These are phyloP conservation scores for Daldinia sp. DNA, from an alignment of 2,329 filamentous ascomycete genomes.

Conservation along the genomic window DNA sequence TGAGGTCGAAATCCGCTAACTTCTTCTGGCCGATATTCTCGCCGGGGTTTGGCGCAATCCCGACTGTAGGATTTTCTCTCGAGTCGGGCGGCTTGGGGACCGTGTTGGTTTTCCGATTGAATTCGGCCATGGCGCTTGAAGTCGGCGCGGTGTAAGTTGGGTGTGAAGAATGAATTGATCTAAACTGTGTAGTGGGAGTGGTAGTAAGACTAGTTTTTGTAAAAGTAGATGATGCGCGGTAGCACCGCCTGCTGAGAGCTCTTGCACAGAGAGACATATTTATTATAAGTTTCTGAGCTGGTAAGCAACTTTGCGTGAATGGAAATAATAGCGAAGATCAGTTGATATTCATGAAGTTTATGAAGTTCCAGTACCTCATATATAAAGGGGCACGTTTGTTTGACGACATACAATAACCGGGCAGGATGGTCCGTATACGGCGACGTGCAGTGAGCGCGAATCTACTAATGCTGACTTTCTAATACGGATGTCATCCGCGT, in stretches of 20 bases:
- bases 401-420: conserved; percentile 8
- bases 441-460: conserved; percentile 13
- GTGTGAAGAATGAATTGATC: conserved; percentile 21
- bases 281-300: background rate
- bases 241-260: conserved; percentile 15
- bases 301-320: conserved; percentile 5
- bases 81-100: conserved; percentile 40
- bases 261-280: conserved; percentile 24
- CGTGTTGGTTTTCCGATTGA: conserved; percentile 2
- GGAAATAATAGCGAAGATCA: conserved; percentile 8
- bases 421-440: conserved; percentile 2
- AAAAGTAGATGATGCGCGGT: conserved; percentile 8
- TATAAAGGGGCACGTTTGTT: conserved; percentile 17
- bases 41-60: conserved; percentile 32
- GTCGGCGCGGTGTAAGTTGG: conserved; percentile 6
- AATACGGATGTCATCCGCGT: conserved; percentile 14
- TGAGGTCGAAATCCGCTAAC: conserved; percentile 75
- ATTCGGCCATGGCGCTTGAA: conserved; percentile 9
- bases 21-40: conserved; percentile 47
- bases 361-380: conserved; percentile 10
- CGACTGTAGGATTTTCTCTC: conserved; percentile 39
- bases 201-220: background rate
- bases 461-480: conserved; percentile 21
- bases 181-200: conserved; percentile 6
- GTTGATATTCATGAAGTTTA: background rate